Percentiles rank a stretch among this genome's conserved stretches.
Conservation (phyloP, 345 rosid genomes). For the Brassica juncea region DNA sequence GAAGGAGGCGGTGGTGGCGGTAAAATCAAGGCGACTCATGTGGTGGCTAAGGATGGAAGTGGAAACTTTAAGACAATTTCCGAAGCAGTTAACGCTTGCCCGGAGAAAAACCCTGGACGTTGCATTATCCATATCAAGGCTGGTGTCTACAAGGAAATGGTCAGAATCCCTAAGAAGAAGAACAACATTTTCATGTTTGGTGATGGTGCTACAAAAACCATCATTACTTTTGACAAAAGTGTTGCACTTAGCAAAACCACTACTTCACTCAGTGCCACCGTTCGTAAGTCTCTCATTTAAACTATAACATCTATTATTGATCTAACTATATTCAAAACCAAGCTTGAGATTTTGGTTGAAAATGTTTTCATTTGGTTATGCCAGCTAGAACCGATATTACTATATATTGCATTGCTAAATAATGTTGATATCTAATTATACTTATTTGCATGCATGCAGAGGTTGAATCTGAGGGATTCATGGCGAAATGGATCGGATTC, state of each 20-base stretch:
- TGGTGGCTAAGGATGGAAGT: constrained; percentile 83
- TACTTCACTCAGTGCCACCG: constrained; percentile 54
- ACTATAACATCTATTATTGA: neutral
- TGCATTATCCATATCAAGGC: constrained; percentile 65
- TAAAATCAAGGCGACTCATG: constrained; percentile 49
- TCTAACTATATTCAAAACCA: neutral
- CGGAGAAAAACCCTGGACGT: constrained; percentile 44
- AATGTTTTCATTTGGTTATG: no score
- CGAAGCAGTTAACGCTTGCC: constrained; percentile 52
- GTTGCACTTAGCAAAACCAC: constrained; percentile 42
- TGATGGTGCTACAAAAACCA: constrained; percentile 67
- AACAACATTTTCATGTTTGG: constrained; percentile 65
- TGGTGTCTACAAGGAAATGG: constrained; percentile 53
- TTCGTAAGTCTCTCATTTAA: constrained; percentile 34
- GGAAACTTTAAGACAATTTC: constrained; percentile 60
- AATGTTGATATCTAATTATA: constrained; percentile 11
- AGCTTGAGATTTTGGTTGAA: no score
- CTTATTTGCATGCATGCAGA: constrained; percentile 47
- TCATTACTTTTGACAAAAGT: constrained; percentile 53
- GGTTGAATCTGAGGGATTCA: constrained; percentile 58
- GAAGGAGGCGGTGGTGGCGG: constrained; percentile 32
- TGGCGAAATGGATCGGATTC: constrained; percentile 61
- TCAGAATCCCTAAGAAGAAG: constrained; percentile 50
- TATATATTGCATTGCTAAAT: neutral
- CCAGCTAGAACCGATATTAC: neutral